Base-by-base conservation (phyloP, 768 basidiomycete species). In the Boletus edulis region DNA sequence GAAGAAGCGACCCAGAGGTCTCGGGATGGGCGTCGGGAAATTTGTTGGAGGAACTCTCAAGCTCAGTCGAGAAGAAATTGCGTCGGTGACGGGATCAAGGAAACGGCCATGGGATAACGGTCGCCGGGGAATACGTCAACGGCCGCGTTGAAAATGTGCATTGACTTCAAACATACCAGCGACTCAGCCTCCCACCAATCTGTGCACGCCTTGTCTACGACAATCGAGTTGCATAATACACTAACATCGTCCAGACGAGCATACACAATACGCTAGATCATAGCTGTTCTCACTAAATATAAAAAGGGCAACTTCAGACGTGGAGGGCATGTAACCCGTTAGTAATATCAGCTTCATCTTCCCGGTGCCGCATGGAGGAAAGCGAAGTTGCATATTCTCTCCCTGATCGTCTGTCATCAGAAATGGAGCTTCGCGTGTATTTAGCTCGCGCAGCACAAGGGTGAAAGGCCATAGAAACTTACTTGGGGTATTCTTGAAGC, bases 1-100 rank as follows among this genome's bases (percentile, higher is more conserved):
- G 8, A 71, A 64, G 42, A 85, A 79, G 57, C 75, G 89, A 57
- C 76, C 80, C 42, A 78, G 82, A 61, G 92, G 91, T 12, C 69
- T 94, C 40, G 76, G 76, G 56, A 85, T 91, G 85, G 91, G 91
- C 8, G 79, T 94, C 20, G 91, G 91, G 8, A 86, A 77, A 55
- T 93, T 89, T 68, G 78, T 74, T 51, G 80, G 80, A 34, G 92
- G 92, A 11, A 77, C 81, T 29, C 76, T 94, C 52, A 82, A 78
- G 55, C 79, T 94, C 31, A 81, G 80, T 56, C 76, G 68, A 59
- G 75, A 78, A 27, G 91, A 94, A 27, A 80, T 92, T 39, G 66
- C 56, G 9, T 63, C 70, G 5, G 74, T 75, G 42, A 65, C 69
- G 13, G 70, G 72, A 39, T 49, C 53, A 35, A 48, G 45, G 49